Base-by-base conservation (phyloP, 2,329 filamentous ascomycete species). In the Stromatinia cepivora region DNA sequence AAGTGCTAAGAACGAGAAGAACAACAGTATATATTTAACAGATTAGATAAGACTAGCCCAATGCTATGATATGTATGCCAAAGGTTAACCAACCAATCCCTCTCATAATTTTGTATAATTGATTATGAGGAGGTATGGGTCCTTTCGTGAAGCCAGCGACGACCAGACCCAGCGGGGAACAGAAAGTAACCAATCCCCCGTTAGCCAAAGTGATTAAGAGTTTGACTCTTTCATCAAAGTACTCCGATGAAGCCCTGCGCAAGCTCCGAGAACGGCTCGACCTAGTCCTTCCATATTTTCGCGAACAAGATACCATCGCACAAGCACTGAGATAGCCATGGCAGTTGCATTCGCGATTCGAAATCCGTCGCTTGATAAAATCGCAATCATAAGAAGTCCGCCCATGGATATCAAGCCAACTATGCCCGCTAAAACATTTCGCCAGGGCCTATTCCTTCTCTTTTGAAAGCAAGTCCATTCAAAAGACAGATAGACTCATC, bases 1-100 rank as follows among this genome's bases (percentile, higher is more conserved):
- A 57, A 85, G 79, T 67, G 28, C 57, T 57, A 13, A 54, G 31
- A 25, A 70, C 58, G 10, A 70, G 52, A 28, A 70, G 34, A 34
- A 54, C 57, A 39, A 70, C 69, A n/a, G 57, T 59, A 36, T 25
- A 39, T 36, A 66, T 52, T 22, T 71, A 48, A 13, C 39, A 66
- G n/a, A 66, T 6, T 9, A 69, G 61, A 48, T 66, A 59, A 1
- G 58, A 69, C 28, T 71, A 48, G 11, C 61, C 66, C 13, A 71
- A 54, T 25, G 46, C 13, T 25, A 69, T 66, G 34, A 66, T 62
- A 52, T 69, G 66, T 28, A 69, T 57, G 6, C 52, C 70, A 42
- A 65, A 65, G 20, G 36, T 42, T 28, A 65, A 28, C 48, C 50
- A 65, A 17, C 62, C 34, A 11, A 65, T 28, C 9, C 20, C 48